phyloP scores from a whole-genome alignment of 352 stramenopile species.

The Stephanocyclus meneghinianus region DNA sequence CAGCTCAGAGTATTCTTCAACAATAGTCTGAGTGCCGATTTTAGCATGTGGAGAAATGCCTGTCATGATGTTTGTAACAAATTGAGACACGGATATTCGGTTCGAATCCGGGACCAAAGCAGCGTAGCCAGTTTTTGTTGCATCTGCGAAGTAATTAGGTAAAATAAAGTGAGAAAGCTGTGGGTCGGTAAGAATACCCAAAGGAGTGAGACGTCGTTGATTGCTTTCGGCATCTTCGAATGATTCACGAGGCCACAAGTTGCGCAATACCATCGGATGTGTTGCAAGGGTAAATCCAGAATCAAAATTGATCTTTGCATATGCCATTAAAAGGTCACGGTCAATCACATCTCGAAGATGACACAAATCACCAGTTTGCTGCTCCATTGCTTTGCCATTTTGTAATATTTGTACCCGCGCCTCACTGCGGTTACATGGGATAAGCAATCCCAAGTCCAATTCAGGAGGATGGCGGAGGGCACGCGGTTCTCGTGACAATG shows the following conservation, averaged over 20 bases:
- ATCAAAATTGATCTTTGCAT: constrained; percentile 24
- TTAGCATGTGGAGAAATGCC: constrained; percentile 53
- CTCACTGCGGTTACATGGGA: constrained; percentile 24
- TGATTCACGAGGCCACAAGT: constrained; percentile 40
- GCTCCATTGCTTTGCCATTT: background rate
- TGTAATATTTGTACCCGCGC: constrained; percentile 21
- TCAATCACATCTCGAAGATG: constrained; percentile 47
- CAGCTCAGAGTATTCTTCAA: constrained; percentile 60
- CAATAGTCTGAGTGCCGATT: constrained; percentile 71
- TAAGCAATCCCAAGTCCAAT: constrained; percentile 32
- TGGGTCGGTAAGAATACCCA: constrained; percentile 52
- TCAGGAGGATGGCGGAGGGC: constrained; percentile 12
- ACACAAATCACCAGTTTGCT: constrained; percentile 9
- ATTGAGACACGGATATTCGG: constrained; percentile 47
- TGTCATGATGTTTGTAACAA: constrained; percentile 27
- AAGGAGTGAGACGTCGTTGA: constrained; percentile 43
- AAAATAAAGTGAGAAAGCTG: constrained; percentile 58
- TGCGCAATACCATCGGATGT: constrained; percentile 43
- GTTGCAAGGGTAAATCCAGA: constrained; percentile 36
- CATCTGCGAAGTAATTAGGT: constrained; percentile 44
- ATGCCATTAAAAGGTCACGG: constrained; percentile 33
- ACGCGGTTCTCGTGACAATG: background rate
- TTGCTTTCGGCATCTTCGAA: constrained; percentile 17
- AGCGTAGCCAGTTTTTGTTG: constrained; percentile 52
- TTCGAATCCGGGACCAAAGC: constrained; percentile 53